Evolutionary conservation across 345 rosid genomes (phyloP).

Genomic region (Jatropha curcas): DNA sequence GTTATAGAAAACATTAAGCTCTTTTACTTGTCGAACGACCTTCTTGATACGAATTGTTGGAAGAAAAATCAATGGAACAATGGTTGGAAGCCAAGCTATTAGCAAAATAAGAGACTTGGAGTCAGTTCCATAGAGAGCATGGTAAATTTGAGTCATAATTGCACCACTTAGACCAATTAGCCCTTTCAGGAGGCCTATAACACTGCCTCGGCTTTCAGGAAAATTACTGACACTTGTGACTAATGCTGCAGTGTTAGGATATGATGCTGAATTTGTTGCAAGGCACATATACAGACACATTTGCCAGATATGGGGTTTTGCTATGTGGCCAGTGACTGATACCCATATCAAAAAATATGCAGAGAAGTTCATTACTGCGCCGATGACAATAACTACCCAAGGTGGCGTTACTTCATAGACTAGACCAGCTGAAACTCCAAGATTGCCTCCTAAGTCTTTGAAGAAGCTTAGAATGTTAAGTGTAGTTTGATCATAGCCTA

Average conservation of each 20-base stretch:
- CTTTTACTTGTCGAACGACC: constrained; percentile 19
- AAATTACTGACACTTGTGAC: constrained; percentile 27
- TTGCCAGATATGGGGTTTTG: constrained; percentile 24
- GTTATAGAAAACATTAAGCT: constrained; percentile 18
- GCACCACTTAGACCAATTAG: constrained; percentile 32
- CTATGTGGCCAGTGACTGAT: constrained; percentile 14
- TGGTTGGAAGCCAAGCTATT: constrained; percentile 26
- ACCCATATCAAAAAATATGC: constrained; percentile 31
- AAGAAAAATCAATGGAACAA: constrained; percentile 17
- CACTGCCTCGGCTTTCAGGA: constrained; percentile 30
- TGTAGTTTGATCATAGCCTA: constrained; percentile 24
- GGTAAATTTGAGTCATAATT: constrained; percentile 25
- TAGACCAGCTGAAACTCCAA: constrained; percentile 23
- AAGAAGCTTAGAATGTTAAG: constrained; percentile 20
- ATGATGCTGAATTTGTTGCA: constrained; percentile 21
- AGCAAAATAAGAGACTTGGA: constrained; percentile 22
- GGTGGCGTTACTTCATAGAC: constrained; percentile 23
- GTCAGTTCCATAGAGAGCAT: constrained; percentile 23
- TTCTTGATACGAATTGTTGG: constrained; percentile 13
- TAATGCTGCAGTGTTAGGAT: constrained; percentile 26
- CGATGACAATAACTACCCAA: constrained; percentile 26
- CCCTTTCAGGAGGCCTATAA: constrained; percentile 31
- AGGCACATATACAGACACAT: constrained; percentile 27
- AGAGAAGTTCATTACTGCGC: constrained; percentile 26
- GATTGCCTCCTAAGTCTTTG: constrained; percentile 25